phyloP scores from a whole-genome alignment of 2,329 filamentous ascomycete species.

The Fusarium pilosicola region DNA sequence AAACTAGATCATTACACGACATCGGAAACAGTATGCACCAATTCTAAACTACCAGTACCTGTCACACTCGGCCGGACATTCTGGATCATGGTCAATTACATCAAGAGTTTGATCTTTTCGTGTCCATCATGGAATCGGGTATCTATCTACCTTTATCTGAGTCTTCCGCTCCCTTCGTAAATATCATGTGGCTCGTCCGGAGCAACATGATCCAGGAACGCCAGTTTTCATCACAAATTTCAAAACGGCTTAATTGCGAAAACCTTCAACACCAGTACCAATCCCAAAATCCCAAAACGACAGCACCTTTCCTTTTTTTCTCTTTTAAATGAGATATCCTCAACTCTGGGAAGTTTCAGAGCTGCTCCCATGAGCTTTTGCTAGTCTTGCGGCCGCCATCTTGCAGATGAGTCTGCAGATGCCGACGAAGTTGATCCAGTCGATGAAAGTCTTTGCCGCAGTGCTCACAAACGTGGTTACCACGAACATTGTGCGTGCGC shows the following conservation, averaged over 20 bases:
- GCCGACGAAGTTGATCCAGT: slow-evolving; percentile 68
- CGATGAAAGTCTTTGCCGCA: slow-evolving; percentile 69
- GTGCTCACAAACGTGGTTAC: slow-evolving; percentile 61
- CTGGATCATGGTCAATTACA: not conserved
- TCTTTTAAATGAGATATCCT: not conserved
- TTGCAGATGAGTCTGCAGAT: slow-evolving; percentile 52
- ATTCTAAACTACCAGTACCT: not conserved
- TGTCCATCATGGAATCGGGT: slow-evolving; percentile 26
- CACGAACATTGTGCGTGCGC: slow-evolving; percentile 67
- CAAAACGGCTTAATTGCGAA: slow-evolving; percentile 4
- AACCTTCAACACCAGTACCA: slow-evolving; percentile 23
- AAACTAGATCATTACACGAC: not conserved
- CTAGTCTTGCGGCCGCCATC: slow-evolving; percentile 31
- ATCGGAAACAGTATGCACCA: not conserved
- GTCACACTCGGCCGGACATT: not conserved
- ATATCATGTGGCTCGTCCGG: slow-evolving; percentile 8
- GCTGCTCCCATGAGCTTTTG: slow-evolving; percentile 18
- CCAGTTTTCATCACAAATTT: slow-evolving; percentile 5
- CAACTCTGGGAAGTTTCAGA: not conserved
- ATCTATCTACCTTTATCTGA: slow-evolving; percentile 31
- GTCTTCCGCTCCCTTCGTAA: slow-evolving; percentile 12
- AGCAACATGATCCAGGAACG: slow-evolving; percentile 21
- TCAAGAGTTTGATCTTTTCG: not conserved
- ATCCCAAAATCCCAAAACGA: slow-evolving; percentile 14
- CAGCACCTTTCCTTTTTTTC: not conserved